Evolutionary conservation across 2,329 filamentous ascomycete species (phyloP).

Genomic region (Cladophialophora psammophila): DNA sequence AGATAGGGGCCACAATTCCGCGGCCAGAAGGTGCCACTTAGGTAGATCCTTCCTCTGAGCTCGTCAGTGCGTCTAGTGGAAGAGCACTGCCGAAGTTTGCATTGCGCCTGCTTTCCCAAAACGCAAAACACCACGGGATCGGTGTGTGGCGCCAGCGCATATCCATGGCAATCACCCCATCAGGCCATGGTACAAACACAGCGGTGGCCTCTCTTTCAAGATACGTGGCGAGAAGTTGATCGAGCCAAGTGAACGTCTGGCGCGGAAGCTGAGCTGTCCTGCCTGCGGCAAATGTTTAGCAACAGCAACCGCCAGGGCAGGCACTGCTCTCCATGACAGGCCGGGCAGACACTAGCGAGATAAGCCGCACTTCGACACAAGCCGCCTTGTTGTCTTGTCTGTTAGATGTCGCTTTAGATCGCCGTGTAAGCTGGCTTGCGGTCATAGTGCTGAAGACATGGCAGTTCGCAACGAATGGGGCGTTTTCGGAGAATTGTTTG

Average conservation of each 20-base stretch:
- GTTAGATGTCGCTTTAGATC: neutral
- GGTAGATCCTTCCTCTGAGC: neutral
- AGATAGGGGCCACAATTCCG: neutral
- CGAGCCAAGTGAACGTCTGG: neutral
- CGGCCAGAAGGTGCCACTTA: neutral
- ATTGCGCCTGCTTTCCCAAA: neutral
- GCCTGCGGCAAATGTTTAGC: neutral
- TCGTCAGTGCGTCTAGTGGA: neutral
- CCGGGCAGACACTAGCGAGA: neutral
- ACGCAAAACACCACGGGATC: neutral
- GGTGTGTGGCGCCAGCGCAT: neutral
- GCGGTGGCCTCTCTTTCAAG: neutral
- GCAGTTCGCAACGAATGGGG: neutral
- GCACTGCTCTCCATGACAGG: neutral
- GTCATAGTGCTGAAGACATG: neutral
- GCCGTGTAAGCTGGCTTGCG: neutral
- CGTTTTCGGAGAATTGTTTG: neutral
- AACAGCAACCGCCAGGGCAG: neutral
- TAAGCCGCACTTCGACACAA: neutral
- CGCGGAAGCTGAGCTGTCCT: neutral
- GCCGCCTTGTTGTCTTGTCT: neutral
- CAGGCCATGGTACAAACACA: neutral
- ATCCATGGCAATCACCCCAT: neutral
- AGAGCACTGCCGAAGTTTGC: neutral
- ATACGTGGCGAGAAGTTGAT: neutral